Evolutionary conservation across 257 asterid genomes (phyloP).

Genomic region (Nicotiana otophora): DNA sequence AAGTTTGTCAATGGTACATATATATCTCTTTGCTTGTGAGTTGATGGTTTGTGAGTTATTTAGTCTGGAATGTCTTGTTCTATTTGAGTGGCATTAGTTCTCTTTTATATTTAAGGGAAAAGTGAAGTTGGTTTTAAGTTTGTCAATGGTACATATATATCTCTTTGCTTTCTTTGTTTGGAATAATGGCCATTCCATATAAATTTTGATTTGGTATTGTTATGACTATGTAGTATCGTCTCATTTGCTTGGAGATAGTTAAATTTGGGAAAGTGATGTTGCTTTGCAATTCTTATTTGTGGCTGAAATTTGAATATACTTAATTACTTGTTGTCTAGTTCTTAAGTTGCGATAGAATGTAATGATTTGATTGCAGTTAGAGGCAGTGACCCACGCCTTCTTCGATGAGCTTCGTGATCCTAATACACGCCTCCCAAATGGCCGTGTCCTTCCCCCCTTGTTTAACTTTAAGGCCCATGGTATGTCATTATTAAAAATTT

Average conservation of each 20-base stretch:
- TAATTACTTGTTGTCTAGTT: neutral
- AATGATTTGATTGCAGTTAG: conserved; percentile 32
- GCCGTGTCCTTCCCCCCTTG: conserved; percentile 54
- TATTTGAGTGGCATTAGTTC: no score
- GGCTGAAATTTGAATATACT: no score
- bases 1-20: neutral
- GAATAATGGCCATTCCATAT: neutral
- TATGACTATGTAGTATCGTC: no score
- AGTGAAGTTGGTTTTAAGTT: neutral
- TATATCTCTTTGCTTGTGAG: neutral
- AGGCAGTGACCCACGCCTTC: conserved; percentile 46
- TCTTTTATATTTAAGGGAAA: no score
- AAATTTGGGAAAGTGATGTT: no score
- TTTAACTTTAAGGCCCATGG: conserved; percentile 58
- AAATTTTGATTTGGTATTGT: no score
- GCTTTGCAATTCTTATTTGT: neutral
- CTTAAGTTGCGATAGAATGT: neutral
- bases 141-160: neutral
- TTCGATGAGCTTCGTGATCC: conserved; percentile 57
- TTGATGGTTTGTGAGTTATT: no score
- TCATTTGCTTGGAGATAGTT: no score
- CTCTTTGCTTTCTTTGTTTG: neutral
- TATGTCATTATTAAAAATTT: conserved; percentile 9
- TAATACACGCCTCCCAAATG: conserved; percentile 43
- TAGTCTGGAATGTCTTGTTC: neutral